Conservation (phyloP, 176 grass and related monocot genomes). For the Rhynchospora pubera region DNA sequence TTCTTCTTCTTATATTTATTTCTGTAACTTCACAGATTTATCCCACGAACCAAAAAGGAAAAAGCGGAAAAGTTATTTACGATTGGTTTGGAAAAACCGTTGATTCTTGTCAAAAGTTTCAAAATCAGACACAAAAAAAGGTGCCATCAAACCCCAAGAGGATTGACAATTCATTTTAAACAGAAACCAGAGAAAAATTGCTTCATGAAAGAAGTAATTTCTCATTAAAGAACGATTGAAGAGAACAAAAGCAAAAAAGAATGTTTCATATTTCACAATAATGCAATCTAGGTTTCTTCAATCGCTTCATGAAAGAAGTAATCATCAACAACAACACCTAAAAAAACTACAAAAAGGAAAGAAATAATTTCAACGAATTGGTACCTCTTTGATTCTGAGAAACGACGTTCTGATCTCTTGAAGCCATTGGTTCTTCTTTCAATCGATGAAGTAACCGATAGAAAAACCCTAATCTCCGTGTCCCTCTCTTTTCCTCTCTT, state of each 20-base stretch:
- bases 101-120: not conserved
- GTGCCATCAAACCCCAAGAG: not conserved
- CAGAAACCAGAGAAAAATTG: not conserved
- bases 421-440: constrained; percentile 3
- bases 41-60: not conserved
- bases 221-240: not conserved
- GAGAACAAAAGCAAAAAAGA: not conserved
- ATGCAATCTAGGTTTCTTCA: not conserved
- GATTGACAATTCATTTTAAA: not conserved
- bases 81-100: not conserved
- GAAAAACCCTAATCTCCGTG: not conserved
- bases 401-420: constrained; percentile 8
- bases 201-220: not conserved
- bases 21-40: not conserved
- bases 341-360: not conserved
- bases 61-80: not conserved
- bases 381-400: constrained; percentile 14
- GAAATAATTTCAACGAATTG: not conserved
- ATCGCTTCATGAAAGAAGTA: not conserved
- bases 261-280: not conserved
- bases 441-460: not conserved
- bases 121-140: not conserved
- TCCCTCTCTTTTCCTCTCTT: not conserved
- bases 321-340: not conserved
- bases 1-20: not conserved